Conservation (phyloP, 768 basidiomycete species). For the Cystobasidium onofrii region DNA sequence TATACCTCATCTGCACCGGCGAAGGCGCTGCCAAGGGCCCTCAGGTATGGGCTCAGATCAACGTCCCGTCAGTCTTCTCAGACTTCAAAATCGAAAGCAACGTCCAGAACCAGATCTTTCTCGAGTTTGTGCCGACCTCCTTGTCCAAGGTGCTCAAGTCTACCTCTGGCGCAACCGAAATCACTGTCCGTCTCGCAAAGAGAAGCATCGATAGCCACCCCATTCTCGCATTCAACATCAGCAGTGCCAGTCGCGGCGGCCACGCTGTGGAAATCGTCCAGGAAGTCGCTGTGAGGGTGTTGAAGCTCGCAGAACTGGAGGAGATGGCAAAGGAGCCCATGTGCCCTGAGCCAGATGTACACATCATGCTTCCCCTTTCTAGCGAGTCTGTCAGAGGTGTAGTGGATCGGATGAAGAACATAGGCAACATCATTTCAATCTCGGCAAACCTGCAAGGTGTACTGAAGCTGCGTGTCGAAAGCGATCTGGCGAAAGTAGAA, state of each 20-base stretch:
- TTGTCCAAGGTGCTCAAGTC: slow-evolving; percentile 26
- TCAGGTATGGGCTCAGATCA: slow-evolving; percentile 30
- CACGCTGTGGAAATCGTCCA: slow-evolving; percentile 56
- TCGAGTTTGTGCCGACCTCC: slow-evolving; percentile 25
- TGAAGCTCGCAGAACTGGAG: slow-evolving; percentile 67
- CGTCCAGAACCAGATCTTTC: slow-evolving; percentile 27
- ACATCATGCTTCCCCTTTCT: slow-evolving; percentile 46
- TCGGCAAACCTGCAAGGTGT: slow-evolving; percentile 61
- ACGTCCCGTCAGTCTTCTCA: slow-evolving; percentile 20
- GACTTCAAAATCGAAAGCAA: slow-evolving; percentile 31
- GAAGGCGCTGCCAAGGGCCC: slow-evolving; percentile 19
- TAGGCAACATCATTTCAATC: slow-evolving; percentile 62
- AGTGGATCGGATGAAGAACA: slow-evolving; percentile 62
- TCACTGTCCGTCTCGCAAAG: slow-evolving; percentile 19
- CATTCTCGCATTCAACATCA: background rate
- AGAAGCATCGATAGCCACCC: background rate
- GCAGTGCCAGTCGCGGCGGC: slow-evolving; percentile 2
- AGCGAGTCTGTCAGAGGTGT: slow-evolving; percentile 69
- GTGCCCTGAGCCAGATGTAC: slow-evolving; percentile 76
- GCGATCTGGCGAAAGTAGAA: slow-evolving; percentile 61
- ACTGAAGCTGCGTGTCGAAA: slow-evolving; percentile 44
- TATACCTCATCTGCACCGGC: slow-evolving; percentile 29
- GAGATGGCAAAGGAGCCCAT: slow-evolving; percentile 62
- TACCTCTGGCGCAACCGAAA: slow-evolving; percentile 2
- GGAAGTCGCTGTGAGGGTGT: slow-evolving; percentile 71